phyloP scores from a whole-genome alignment of 805 yeast species.

The Clavispora carvajalis region DNA sequence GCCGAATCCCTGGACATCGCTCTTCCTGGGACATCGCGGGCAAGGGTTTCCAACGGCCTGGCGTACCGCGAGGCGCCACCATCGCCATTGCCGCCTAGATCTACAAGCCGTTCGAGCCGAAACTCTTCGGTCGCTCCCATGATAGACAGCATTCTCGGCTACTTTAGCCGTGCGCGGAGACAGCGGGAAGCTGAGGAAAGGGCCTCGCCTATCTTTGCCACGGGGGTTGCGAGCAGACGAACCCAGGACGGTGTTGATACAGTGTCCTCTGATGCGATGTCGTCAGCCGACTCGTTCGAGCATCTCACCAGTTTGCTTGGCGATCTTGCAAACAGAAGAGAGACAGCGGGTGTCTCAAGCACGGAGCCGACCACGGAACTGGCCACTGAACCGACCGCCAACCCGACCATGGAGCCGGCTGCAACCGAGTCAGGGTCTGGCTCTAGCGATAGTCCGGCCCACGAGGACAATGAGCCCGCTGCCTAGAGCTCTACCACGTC shows the following conservation, averaged over 20 bases:
- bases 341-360: too few species aligned
- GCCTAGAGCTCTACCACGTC: too few species aligned
- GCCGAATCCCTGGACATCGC: not conserved
- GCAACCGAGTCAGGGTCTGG: not conserved
- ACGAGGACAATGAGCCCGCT: too few species aligned
- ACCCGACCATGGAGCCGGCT: not conserved
- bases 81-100: slow-evolving; percentile 3
- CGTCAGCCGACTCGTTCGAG: slow-evolving; percentile 1
- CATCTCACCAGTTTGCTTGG: slow-evolving; percentile 1
- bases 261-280: slow-evolving; percentile 7
- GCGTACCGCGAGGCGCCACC: slow-evolving; percentile 7
- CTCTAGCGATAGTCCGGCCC: not conserved
- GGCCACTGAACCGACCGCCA: not conserved
- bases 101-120: slow-evolving; percentile 2
- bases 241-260: slow-evolving; percentile 43
- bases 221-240: slow-evolving; percentile 46
- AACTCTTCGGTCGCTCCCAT: slow-evolving; percentile 12
- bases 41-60: slow-evolving; percentile 3
- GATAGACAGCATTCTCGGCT: slow-evolving; percentile 11
- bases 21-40: slow-evolving; percentile 12
- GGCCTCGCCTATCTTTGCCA: slow-evolving; percentile 30
- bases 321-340: not conserved
- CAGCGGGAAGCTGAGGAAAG: slow-evolving; percentile 4
- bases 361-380: too few species aligned
- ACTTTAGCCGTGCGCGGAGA: slow-evolving; percentile 7